Evolutionary conservation across 169 alveolate genomes (phyloP).

Genomic region (Neospora caninum): DNA sequence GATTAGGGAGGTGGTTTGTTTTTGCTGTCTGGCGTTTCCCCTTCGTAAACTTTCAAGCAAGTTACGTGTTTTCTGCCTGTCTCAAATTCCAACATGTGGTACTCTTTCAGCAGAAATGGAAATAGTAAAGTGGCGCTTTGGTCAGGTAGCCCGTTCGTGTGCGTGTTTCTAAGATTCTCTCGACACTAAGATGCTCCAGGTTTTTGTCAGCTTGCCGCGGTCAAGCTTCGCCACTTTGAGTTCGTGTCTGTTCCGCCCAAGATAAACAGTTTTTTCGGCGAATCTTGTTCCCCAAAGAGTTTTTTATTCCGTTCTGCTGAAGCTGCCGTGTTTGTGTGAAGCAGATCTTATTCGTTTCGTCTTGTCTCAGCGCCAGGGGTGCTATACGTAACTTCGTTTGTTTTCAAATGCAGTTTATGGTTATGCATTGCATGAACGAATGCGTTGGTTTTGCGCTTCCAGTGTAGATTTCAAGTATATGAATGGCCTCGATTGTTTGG

Average conservation of each 20-base stretch:
- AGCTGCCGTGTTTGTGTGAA: no score
- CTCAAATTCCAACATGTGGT: neutral
- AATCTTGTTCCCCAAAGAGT: neutral
- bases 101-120: neutral
- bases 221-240: neutral
- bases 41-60: neutral
- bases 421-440: neutral
- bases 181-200: neutral
- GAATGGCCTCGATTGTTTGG: neutral
- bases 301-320: no score
- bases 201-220: neutral
- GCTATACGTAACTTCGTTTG: no score
- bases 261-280: neutral
- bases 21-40: neutral
- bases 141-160: neutral
- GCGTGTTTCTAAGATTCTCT: neutral
- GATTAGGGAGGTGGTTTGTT: neutral
- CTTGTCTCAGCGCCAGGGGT: no score
- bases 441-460: neutral
- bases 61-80: neutral
- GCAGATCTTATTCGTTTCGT: no score
- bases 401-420: no score
- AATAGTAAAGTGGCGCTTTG: neutral
- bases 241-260: neutral
- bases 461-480: neutral